A percentile compares a stretch with the other conserved stretches of the same genome.
These are phyloP conservation scores for Fomes fomentarius DNA, from an alignment of 1,284 basidiomycete genomes.

Conservation along the genomic window DNA sequence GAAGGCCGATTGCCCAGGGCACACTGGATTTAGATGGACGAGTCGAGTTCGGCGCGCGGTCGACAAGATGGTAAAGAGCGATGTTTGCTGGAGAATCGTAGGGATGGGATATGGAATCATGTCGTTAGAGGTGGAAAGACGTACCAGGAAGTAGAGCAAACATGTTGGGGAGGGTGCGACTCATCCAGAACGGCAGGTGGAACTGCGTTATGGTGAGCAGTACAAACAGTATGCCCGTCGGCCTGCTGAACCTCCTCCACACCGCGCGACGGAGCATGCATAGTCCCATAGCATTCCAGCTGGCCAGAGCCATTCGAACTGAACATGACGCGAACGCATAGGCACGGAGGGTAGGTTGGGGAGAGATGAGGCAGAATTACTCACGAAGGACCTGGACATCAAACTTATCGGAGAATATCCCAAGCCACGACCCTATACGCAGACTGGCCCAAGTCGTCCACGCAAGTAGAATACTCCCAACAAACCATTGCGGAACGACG, in stretches of 20 bases:
- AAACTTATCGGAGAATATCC: slow-evolving; percentile 56
- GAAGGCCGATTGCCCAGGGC: slow-evolving; percentile 44
- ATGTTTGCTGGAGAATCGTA: too few relatives aligned
- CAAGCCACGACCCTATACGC: slow-evolving; percentile 41
- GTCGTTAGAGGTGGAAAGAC: too few relatives aligned
- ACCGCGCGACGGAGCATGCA: slow-evolving; percentile 68
- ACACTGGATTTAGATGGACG: slow-evolving; percentile 41
- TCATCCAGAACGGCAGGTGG: slow-evolving; percentile 92
- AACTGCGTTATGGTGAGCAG: slow-evolving; percentile 83
- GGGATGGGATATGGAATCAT: too few relatives aligned
- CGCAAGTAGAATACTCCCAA: slow-evolving; percentile 70
- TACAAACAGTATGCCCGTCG: slow-evolving; percentile 62
- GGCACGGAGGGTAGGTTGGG: not conserved
- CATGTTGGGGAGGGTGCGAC: slow-evolving; percentile 94
- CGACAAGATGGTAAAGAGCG: slow-evolving; percentile 58
- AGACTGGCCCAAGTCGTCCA: slow-evolving; percentile 54
- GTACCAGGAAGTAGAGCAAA: slow-evolving; percentile 82
- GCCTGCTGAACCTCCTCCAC: slow-evolving; percentile 62
- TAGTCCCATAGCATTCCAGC: slow-evolving; percentile 68
- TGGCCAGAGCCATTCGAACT: slow-evolving; percentile 77
- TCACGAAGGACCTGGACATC: slow-evolving; percentile 66
- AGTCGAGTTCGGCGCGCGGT: slow-evolving; percentile 45
- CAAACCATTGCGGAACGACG: slow-evolving; percentile 86
- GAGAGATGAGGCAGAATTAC: not conserved
- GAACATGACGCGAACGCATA: not conserved